phyloP scores from a whole-genome alignment of 495 filamentous ascomycete species.

The Neurospora sp. region DNA sequence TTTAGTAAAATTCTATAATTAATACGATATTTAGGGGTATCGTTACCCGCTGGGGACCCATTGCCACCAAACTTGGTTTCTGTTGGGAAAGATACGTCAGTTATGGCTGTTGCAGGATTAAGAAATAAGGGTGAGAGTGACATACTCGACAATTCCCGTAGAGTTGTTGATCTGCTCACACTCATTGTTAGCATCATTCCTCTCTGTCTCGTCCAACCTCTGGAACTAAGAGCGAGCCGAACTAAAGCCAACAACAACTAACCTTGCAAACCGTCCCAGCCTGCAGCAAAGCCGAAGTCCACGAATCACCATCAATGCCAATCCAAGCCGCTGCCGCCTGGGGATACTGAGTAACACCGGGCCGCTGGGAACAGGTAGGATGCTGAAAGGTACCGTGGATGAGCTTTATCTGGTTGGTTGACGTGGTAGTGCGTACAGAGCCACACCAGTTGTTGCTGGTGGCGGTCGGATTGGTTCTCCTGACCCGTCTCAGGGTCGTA shows the following conservation, averaged over 20 bases:
- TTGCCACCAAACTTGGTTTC: slow-evolving; percentile 22
- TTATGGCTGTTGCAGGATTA: not conserved
- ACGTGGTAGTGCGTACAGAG: slow-evolving; percentile 11
- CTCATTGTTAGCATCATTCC: not conserved
- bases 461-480: slow-evolving; percentile 10
- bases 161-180: slow-evolving; percentile 13
- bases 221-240: not conserved
- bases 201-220: not conserved
- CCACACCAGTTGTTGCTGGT: slow-evolving; percentile 23
- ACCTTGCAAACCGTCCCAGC: slow-evolving; percentile 23
- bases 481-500: not conserved
- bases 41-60: slow-evolving; percentile 18
- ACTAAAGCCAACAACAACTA: not conserved
- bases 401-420: slow-evolving; percentile 14
- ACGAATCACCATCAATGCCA: slow-evolving; percentile 21
- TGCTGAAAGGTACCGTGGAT: slow-evolving; percentile 17
- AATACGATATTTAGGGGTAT: too few relatives aligned
- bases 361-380: slow-evolving; percentile 13
- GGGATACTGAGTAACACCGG: slow-evolving; percentile 11
- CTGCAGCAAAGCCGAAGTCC: slow-evolving; percentile 15
- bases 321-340: slow-evolving; percentile 20
- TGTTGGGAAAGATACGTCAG: not conserved
- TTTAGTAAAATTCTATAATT: too few relatives aligned
- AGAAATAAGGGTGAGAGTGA: not conserved
- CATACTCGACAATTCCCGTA: slow-evolving; percentile 9